Evolutionary conservation across 768 basidiomycete genomes (phyloP), one percentile per base, ranked within the genome.

Genomic region (Hygrocybe coccinea): DNA sequence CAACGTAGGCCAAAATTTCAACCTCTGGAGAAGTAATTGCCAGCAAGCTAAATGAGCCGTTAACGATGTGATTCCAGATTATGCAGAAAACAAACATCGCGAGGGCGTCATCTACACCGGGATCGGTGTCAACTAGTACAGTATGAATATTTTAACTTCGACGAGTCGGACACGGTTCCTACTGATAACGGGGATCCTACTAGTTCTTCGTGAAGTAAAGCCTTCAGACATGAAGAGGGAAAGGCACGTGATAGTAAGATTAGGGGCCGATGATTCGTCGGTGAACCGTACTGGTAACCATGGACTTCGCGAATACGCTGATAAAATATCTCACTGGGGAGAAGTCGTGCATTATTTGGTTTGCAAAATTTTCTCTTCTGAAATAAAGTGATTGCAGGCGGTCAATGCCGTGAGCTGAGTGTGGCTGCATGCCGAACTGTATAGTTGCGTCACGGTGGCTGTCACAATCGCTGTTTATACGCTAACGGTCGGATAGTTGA

Each of bases 1-100:
- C 75, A 35, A 88, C 79, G 60, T 86, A 85, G 1, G 87, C 87
- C 34, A 89, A 68, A 12, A 95, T 85, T 50, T 91, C 80, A 1
- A 95, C 69, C 65, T 95, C 90, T 10, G 92, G 91, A 9, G 88
- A 90, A 15, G 90, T 79, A 21, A 93, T 74, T 0, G 91, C 91
- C 10, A 91, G 72, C 52, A 93, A 71, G 56, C 89, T 91, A 62
- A 21, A 14, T 11, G 17, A 3, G 5, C 1, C 29, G 8, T 17
- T 37, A 45, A 14, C 17, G 12, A 46, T 43, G 17, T 5, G 7
- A 46, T 9, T 36, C 38, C 34, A 12, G 15, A 19, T 21, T 50
- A 21, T 41, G 14, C 52, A 22, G n/a, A 37, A 14, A 10, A 34
- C 83, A 56, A 56, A 87, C 89, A 94, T 82, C 25, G 90, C 90